phyloP scores from a whole-genome alignment of 805 yeast genomes.

The Candida orba region DNA sequence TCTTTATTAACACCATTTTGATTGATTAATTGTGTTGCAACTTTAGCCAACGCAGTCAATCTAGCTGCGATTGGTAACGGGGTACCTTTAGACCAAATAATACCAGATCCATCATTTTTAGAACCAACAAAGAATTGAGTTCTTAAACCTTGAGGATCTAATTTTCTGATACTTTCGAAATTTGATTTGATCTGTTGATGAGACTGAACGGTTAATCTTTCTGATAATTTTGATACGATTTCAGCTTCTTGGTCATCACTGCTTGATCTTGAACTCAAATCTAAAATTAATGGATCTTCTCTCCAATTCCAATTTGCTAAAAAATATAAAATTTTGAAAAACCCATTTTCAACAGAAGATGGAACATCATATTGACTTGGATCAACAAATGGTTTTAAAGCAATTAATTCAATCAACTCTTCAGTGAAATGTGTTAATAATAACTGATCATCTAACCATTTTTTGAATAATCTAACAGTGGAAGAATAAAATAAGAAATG shows the following conservation, averaged over 20 bases:
- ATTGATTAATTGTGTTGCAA: constrained; percentile 51
- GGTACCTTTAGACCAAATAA: constrained; percentile 62
- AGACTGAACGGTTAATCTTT: constrained; percentile 52
- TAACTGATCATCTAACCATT: constrained; percentile 83
- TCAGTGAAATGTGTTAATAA: constrained; percentile 66
- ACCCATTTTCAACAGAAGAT: constrained; percentile 71
- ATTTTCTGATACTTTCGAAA: constrained; percentile 60
- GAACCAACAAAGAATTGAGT: constrained; percentile 80
- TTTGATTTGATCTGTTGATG: constrained; percentile 56
- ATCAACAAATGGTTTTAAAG: constrained; percentile 78
- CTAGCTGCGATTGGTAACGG: constrained; percentile 79
- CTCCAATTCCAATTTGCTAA: constrained; percentile 91
- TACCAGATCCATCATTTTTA: constrained; percentile 80
- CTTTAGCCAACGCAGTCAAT: constrained; percentile 79
- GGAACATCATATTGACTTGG: constrained; percentile 83
- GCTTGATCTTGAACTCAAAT: constrained; percentile 49
- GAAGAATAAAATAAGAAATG: constrained; percentile 70
- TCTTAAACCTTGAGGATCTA: constrained; percentile 75
- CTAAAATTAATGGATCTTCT: constrained; percentile 76
- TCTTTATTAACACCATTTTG: constrained; percentile 35
- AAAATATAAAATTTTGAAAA: constrained; percentile 63
- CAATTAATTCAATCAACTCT: constrained; percentile 76
- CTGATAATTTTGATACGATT: constrained; percentile 43
- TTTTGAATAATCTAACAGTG: constrained; percentile 76
- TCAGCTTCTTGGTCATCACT: constrained; percentile 28